These are phyloP conservation scores for Alternaria consortialis DNA, from an alignment of 2,329 filamentous ascomycete genomes.

Conservation along the genomic window DNA sequence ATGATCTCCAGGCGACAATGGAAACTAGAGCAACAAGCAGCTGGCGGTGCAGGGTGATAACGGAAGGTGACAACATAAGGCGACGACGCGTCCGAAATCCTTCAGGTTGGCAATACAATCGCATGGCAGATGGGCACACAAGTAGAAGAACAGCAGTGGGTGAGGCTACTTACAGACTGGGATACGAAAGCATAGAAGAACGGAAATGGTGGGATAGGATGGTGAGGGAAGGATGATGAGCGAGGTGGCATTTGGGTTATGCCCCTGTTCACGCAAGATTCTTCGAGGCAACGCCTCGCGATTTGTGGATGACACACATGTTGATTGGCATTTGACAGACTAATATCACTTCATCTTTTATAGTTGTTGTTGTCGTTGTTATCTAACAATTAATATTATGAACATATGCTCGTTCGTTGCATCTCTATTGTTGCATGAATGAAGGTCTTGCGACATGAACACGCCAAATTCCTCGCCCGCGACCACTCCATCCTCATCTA, in stretches of 20 bases:
- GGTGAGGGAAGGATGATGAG: neutral
- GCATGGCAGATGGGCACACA: neutral
- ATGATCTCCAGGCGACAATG: neutral
- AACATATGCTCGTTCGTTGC: neutral
- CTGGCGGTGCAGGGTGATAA: neutral
- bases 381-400: neutral
- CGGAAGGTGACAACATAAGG: neutral
- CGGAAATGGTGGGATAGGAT: neutral
- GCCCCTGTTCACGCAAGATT: conserved; percentile 6
- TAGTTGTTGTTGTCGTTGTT: neutral
- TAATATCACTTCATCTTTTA: neutral
- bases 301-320: conserved; percentile 4
- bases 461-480: neutral
- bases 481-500: neutral
- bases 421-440: fast-evolving
- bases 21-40: neutral
- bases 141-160: too few relatives aligned
- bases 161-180: neutral
- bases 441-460: neutral
- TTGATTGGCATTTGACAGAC: neutral
- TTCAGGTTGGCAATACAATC: neutral
- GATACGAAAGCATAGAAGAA: neutral
- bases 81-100: neutral
- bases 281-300: neutral
- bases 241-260: conserved; percentile 4